Evolutionary conservation across 805 yeast genomes (phyloP), one percentile per base, ranked within the genome.

Genomic region (Pichia eremophila): DNA sequence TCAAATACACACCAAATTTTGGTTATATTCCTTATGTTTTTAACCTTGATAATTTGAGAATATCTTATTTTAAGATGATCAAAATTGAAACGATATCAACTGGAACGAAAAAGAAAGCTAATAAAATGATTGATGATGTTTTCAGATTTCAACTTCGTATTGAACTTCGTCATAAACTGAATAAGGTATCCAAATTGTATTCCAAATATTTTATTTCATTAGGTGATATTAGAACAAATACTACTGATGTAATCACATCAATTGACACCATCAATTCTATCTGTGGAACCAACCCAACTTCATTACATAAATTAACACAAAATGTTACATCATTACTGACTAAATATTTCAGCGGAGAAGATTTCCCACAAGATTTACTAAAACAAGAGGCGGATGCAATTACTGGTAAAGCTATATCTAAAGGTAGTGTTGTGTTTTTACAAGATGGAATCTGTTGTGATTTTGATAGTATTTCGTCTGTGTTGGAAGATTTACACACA

Each of bases 381-480:
- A 43, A 31, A 34, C 36, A 9, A 3, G 12, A 9, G 8, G 7
- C n/a, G 1, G 36, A 34, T 34, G 15, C 36, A 12, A 6, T 4
- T 34, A 34, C 36, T 14, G 36, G 36, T 12, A 34, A 34, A 34
- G 4, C 17, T 14, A 5, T 8, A 14, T 15, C 36, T 15, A 9
- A 14, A 5, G 57, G 60, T 5, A 49, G 46, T 18, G 39, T 62
- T 17, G 44, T 59, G 1, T 55, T 55, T 32, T 47, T 64, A 40
- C 48, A 57, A 27, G 57, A 54, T 22, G 58, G 57, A 1, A 41
- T 64, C 2, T 62, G 60, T 4, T 63, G 67, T 49, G 61, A 61
- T 41, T 56, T 54, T 45, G 43, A 39, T 10, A 39, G 19, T 18
- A 39, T 52, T 12, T 54, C 40, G 2, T 29, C 43, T 14, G 56